Conservation (phyloP, 2,329 filamentous ascomycete genomes). For the Alternaria sp. region DNA sequence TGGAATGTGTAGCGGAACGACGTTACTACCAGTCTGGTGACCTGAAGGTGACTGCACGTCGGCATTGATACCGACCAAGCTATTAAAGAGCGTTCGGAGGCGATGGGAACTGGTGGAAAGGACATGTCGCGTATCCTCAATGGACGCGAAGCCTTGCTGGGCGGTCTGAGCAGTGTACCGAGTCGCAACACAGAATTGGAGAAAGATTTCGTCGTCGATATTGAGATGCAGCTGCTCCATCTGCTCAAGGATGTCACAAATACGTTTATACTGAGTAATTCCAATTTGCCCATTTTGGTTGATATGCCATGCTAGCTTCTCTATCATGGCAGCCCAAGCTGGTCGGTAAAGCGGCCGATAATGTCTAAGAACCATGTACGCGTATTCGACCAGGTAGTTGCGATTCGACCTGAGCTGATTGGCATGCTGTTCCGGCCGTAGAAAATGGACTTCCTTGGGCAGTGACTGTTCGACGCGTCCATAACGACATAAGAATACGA, state of each 20-base stretch:
- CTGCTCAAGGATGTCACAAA: constrained; percentile 33
- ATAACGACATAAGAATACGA: constrained; percentile 44
- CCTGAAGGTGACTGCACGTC: constrained; percentile 16
- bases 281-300: constrained; percentile 6
- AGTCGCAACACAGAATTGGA: constrained; percentile 43
- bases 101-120: constrained; percentile 26
- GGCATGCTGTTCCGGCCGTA: constrained; percentile 27
- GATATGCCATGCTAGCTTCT: constrained; percentile 27
- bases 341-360: constrained; percentile 36
- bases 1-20: constrained; percentile 55
- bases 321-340: constrained; percentile 42
- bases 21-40: not conserved
- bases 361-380: constrained; percentile 35
- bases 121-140: constrained; percentile 22
- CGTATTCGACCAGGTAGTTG: constrained; percentile 43
- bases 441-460: constrained; percentile 8
- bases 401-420: constrained; percentile 26
- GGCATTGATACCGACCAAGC: constrained; percentile 29
- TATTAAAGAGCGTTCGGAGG: constrained; percentile 39
- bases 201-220: constrained; percentile 43
- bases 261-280: constrained; percentile 32
- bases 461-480: constrained; percentile 27
- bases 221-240: constrained; percentile 45
- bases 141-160: constrained; percentile 15
- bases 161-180: constrained; percentile 40